Conservation (phyloP, 768 basidiomycete species). For the Ramaria sp. region DNA sequence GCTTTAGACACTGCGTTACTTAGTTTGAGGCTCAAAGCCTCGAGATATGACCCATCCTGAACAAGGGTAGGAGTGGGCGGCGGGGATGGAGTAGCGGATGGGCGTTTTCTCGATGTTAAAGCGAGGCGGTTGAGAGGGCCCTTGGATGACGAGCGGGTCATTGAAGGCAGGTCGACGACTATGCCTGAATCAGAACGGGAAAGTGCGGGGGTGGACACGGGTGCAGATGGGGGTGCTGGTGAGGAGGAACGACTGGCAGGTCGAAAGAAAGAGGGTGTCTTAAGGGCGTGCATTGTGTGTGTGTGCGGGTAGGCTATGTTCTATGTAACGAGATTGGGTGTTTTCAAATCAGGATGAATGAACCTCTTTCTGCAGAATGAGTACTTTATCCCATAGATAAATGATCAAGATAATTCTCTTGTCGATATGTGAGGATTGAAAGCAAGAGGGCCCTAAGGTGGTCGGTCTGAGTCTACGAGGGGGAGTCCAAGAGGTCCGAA, state of each 20-base stretch:
- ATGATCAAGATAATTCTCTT: not conserved
- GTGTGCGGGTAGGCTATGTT: slow-evolving; percentile 10
- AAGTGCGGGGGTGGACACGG: slow-evolving; percentile 9
- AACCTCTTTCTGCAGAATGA: slow-evolving; percentile 10
- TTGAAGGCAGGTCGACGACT: slow-evolving; percentile 22
- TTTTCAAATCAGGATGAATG: slow-evolving; percentile 21
- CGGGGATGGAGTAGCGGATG: slow-evolving; percentile 27
- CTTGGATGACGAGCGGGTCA: slow-evolving; percentile 6
- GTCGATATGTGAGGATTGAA: slow-evolving; percentile 4
- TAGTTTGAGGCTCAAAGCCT: slow-evolving; percentile 63
- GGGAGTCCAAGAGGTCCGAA: slow-evolving; percentile 49
- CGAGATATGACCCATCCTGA: slow-evolving; percentile 74
- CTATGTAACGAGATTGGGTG: slow-evolving; percentile 16
- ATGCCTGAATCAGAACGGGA: slow-evolving; percentile 26
- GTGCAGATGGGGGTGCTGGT: slow-evolving; percentile 33
- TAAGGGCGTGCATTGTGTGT: slow-evolving; percentile 51
- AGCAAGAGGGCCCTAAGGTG: slow-evolving; percentile 48
- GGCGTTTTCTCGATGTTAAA: slow-evolving; percentile 43
- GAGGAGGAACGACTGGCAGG: slow-evolving; percentile 54
- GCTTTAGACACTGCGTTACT: slow-evolving; percentile 77
- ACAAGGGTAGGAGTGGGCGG: slow-evolving; percentile 35
- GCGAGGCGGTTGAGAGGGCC: slow-evolving; percentile 48
- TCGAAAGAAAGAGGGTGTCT: slow-evolving; percentile 56
- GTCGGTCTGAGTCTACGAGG: slow-evolving; percentile 61
- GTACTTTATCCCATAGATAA: slow-evolving; percentile 10